These are phyloP conservation scores for Phallus indusiatus DNA, from an alignment of 768 basidiomycete species.

Conservation along the genomic window DNA sequence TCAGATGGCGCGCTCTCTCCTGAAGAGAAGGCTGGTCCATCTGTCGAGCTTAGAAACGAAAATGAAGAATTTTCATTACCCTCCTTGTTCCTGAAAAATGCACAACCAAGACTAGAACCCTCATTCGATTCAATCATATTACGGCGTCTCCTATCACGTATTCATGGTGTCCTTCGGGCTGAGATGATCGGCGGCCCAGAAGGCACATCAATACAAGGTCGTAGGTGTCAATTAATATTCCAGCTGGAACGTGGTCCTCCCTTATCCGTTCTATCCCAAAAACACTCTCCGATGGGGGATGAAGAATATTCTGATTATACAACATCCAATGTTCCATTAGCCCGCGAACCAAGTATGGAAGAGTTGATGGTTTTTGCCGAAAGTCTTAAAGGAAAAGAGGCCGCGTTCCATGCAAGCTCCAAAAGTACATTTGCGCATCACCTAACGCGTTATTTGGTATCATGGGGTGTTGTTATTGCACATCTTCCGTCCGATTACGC, in stretches of 20 bases:
- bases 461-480: slow-evolving; percentile 92
- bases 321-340: slow-evolving; percentile 38
- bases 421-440: slow-evolving; percentile 86
- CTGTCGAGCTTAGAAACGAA: slow-evolving; percentile 6
- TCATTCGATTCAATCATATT: slow-evolving; percentile 45
- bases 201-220: slow-evolving; percentile 31
- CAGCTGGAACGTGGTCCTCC: slow-evolving; percentile 51
- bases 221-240: slow-evolving; percentile 58
- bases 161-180: slow-evolving; percentile 35
- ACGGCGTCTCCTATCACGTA: slow-evolving; percentile 48
- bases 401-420: slow-evolving; percentile 76
- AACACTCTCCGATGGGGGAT: slow-evolving; percentile 33
- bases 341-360: slow-evolving; percentile 68
- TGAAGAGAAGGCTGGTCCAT: slow-evolving; percentile 6
- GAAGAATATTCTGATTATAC: slow-evolving; percentile 32
- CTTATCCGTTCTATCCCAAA: slow-evolving; percentile 31
- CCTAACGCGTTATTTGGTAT: slow-evolving; percentile 83
- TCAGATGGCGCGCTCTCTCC: slow-evolving; percentile 10
- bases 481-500: slow-evolving; percentile 40
- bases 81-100: neutral
- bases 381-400: slow-evolving; percentile 73
- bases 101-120: slow-evolving; percentile 25
- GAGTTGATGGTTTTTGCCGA: slow-evolving; percentile 76
- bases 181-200: slow-evolving; percentile 9
- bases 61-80: neutral